These are phyloP conservation scores for Phytopythium mirpurense DNA, from an alignment of 352 stramenopile genomes.

Conservation along the genomic window DNA sequence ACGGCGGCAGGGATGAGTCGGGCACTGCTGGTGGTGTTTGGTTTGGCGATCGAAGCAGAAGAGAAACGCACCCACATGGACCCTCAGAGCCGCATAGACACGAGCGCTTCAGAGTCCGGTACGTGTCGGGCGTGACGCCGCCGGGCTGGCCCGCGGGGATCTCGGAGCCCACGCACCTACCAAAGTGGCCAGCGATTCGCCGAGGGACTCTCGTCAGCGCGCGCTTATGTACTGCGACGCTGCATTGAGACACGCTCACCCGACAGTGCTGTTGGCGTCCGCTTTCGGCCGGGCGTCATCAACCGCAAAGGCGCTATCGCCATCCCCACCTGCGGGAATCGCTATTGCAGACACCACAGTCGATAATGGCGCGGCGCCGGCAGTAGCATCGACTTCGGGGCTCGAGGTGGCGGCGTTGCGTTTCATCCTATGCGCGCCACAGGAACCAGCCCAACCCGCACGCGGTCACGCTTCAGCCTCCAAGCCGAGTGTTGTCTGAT, in stretches of 20 bases:
- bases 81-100: slow-evolving; percentile 7
- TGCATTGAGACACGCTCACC: neutral
- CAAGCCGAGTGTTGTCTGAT: too few relatives aligned
- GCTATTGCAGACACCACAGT: neutral
- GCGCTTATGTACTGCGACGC: slow-evolving; percentile 2
- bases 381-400: neutral
- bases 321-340: neutral
- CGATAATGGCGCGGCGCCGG: neutral
- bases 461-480: too few relatives aligned
- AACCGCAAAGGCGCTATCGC: neutral
- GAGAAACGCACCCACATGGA: neutral
- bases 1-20: neutral
- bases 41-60: slow-evolving; percentile 1
- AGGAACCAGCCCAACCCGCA: too few relatives aligned
- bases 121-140: slow-evolving; percentile 25
- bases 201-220: neutral
- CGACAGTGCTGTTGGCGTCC: slow-evolving; percentile 3
- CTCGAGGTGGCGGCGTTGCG: slow-evolving; percentile 2
- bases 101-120: slow-evolving; percentile 12
- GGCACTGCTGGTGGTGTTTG: neutral
- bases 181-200: slow-evolving; percentile 11
- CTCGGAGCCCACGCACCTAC: slow-evolving; percentile 1
- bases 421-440: slow-evolving; percentile 9
- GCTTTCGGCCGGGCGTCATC: slow-evolving; percentile 1
- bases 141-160: slow-evolving; percentile 19